phyloP scores from a whole-genome alignment of 2,329 filamentous ascomycete species.

The Colletotrichum melonis region DNA sequence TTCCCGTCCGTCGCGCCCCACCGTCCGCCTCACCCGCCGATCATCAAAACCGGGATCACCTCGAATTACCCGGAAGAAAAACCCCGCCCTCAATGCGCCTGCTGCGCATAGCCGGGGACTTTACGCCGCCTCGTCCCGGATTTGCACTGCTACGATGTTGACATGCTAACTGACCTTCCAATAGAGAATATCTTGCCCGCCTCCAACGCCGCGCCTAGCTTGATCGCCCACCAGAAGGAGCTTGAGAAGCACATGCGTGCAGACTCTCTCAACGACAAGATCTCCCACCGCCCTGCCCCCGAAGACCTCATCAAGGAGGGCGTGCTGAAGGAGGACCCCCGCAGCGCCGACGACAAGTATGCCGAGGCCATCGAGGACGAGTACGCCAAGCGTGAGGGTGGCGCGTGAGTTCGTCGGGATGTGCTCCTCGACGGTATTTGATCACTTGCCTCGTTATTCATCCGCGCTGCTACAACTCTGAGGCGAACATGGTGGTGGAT shows the following conservation, averaged over 20 bases:
- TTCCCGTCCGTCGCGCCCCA: slow-evolving; percentile 4
- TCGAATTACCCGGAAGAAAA: neutral
- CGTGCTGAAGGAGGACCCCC: slow-evolving; percentile 78
- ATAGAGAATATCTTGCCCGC: slow-evolving; percentile 88
- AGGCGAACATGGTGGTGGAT: neutral
- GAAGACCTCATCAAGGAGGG: slow-evolving; percentile 83
- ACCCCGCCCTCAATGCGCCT: neutral
- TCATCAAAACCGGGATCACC: slow-evolving; percentile 8
- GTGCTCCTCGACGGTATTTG: neutral
- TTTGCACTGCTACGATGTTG: neutral
- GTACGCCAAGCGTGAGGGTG: slow-evolving; percentile 72
- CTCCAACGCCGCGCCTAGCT: slow-evolving; percentile 79
- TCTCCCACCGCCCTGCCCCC: slow-evolving; percentile 80
- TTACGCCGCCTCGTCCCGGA: neutral
- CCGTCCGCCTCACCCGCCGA: slow-evolving; percentile 32
- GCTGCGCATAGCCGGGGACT: neutral
- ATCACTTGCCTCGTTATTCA: neutral
- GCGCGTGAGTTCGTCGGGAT: slow-evolving; percentile 54
- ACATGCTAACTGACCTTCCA: slow-evolving; percentile 8
- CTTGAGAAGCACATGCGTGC: slow-evolving; percentile 89
- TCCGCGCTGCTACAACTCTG: neutral
- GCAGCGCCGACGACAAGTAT: slow-evolving; percentile 67
- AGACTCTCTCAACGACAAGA: slow-evolving; percentile 88
- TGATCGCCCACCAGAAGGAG: slow-evolving; percentile 85
- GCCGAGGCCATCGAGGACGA: slow-evolving; percentile 72